Percentiles rank a stretch among this genome's conserved stretches.
phyloP scores from a whole-genome alignment of 352 stramenopile species.

The Phytophthora parvispora region DNA sequence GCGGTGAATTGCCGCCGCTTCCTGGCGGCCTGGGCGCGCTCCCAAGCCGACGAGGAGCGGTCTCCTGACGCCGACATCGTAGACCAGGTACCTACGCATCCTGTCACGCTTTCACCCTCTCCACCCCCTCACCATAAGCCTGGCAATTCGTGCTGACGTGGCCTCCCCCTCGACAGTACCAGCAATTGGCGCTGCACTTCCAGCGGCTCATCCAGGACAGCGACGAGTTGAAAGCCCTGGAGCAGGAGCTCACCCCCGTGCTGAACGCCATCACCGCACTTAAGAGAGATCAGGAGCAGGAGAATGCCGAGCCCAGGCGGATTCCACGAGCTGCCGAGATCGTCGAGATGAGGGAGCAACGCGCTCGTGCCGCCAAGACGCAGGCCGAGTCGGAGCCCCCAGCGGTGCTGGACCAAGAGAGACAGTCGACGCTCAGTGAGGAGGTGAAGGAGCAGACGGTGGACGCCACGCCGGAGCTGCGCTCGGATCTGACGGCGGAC shows the following conservation, averaged over 20 bases:
- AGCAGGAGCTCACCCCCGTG: conserved; percentile 25
- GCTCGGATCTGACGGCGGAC: conserved; percentile 46
- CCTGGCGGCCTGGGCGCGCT: conserved; percentile 65
- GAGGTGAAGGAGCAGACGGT: conserved; percentile 3
- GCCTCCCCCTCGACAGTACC: conserved; percentile 41
- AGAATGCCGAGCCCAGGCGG: conserved; percentile 2
- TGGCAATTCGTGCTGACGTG: conserved; percentile 14
- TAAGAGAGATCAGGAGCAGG: neutral
- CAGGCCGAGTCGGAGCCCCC: neutral
- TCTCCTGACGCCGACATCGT: conserved; percentile 10
- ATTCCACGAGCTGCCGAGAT: conserved; percentile 46
- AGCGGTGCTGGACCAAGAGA: neutral
- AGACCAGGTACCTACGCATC: conserved; percentile 14
- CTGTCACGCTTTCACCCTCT: neutral
- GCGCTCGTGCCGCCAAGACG: conserved; percentile 2
- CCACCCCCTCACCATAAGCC: neutral
- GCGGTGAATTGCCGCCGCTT: conserved; percentile 68
- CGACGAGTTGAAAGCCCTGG: conserved; percentile 33
- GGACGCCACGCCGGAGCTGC: conserved; percentile 20
- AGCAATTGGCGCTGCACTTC: conserved; percentile 48
- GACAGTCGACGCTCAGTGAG: neutral
- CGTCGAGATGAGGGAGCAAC: conserved; percentile 20
- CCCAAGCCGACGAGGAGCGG: conserved; percentile 34
- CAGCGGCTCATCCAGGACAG: conserved; percentile 30
- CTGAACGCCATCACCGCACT: conserved; percentile 34